Conservation (phyloP, 2,329 filamentous ascomycete species). For the Trichoderma simmonsii region DNA sequence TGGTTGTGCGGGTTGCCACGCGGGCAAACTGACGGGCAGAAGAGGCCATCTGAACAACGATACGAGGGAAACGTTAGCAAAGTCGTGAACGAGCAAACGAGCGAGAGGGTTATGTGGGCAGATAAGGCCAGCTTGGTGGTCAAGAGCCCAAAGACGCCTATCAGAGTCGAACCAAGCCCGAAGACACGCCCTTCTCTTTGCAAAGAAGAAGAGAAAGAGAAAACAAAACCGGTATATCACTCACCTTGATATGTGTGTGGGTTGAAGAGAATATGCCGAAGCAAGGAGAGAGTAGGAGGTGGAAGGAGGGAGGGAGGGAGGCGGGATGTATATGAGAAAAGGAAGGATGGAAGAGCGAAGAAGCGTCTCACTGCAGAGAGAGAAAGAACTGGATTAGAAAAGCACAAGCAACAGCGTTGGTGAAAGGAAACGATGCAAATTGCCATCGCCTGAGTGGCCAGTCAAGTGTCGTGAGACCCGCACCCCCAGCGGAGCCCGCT, state of each 20-base stretch:
- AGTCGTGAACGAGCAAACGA: background rate
- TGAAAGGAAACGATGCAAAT: constrained; percentile 20
- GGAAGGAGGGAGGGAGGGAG: background rate
- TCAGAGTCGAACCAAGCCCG: background rate
- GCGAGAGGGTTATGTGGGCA: background rate
- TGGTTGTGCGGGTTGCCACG: constrained; percentile 56
- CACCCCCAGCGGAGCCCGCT: constrained; percentile 9
- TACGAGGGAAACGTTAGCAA: constrained; percentile 10
- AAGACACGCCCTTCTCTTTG: background rate
- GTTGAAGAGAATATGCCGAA: background rate
- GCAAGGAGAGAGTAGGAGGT: background rate
- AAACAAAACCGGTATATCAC: background rate
- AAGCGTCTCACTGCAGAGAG: background rate
- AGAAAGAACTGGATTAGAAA: background rate
- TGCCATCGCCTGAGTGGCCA: constrained; percentile 21
- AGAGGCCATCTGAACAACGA: constrained; percentile 33
- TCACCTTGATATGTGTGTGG: constrained; percentile 11
- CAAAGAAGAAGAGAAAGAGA: background rate
- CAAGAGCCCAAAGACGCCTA: background rate
- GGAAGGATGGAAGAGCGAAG: constrained; percentile 19
- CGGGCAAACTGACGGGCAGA: constrained; percentile 55
- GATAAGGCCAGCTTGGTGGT: background rate
- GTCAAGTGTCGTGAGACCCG: constrained; percentile 10
- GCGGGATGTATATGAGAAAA: background rate
- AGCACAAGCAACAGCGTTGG: background rate